Percentiles rank a stretch among this genome's conserved stretches.
Evolutionary conservation across 768 basidiomycete genomes (phyloP).

Genomic region (Tricholoma terreum): DNA sequence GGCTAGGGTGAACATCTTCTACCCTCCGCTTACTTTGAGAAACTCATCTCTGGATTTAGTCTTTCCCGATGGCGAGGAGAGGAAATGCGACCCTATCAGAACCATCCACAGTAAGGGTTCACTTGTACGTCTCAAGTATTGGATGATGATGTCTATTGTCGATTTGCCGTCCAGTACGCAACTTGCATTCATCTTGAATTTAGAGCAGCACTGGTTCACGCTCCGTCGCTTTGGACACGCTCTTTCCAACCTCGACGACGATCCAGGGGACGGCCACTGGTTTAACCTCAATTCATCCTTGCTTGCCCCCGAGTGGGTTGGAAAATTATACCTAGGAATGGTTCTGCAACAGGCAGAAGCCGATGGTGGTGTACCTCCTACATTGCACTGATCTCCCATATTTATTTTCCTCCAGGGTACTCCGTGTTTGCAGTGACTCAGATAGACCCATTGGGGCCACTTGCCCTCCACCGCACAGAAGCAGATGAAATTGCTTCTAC

Average conservation of each 20-base stretch:
- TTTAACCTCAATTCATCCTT: slow-evolving; percentile 82
- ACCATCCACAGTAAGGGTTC: slow-evolving; percentile 67
- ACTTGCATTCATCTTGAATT: slow-evolving; percentile 84
- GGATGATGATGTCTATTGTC: not conserved
- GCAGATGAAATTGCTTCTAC: slow-evolving; percentile 70
- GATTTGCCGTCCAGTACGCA: slow-evolving; percentile 69
- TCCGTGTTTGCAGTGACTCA: slow-evolving; percentile 77
- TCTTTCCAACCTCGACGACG: slow-evolving; percentile 35
- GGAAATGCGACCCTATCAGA: slow-evolving; percentile 73
- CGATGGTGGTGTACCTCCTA: slow-evolving; percentile 54
- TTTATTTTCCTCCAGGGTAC: slow-evolving; percentile 51
- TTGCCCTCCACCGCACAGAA: slow-evolving; percentile 60
- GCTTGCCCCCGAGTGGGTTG: slow-evolving; percentile 73
- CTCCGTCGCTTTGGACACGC: slow-evolving; percentile 73
- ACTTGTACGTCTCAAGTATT: slow-evolving; percentile 9
- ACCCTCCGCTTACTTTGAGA: slow-evolving; percentile 3
- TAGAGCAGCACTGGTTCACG: slow-evolving; percentile 87
- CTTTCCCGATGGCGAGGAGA: slow-evolving; percentile 85
- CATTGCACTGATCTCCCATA: not conserved
- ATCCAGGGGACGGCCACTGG: slow-evolving; percentile 24
- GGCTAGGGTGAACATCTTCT: slow-evolving; percentile 55
- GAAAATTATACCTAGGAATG: slow-evolving; percentile 81
- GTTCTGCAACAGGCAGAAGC: slow-evolving; percentile 82
- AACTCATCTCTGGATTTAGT: slow-evolving; percentile 34
- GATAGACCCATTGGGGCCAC: slow-evolving; percentile 48